Evolutionary conservation across 192 early-diverging fungal species (phyloP).

Genomic region (Glomus cerebriforme): DNA sequence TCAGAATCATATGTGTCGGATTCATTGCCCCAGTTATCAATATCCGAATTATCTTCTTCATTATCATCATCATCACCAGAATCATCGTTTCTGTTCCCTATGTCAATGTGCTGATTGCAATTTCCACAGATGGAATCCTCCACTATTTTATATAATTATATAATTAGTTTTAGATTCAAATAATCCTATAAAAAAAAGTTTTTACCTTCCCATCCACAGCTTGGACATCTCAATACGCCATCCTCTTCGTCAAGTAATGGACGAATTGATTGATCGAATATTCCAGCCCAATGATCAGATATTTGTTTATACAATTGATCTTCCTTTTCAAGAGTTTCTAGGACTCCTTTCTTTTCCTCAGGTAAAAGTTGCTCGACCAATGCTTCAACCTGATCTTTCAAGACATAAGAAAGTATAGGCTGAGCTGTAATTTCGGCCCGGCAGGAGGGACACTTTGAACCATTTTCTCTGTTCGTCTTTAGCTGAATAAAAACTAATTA

Average conservation of each 20-base stretch:
- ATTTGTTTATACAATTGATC: conserved; percentile 29
- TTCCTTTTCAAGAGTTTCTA: conserved; percentile 29
- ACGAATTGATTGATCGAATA: not conserved
- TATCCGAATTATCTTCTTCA: not conserved
- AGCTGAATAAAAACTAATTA: not conserved
- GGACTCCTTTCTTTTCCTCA: conserved; percentile 19
- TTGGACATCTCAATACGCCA: not conserved
- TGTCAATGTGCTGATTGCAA: not conserved
- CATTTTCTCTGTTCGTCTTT: not conserved
- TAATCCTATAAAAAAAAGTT: not conserved
- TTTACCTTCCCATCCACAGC: not conserved
- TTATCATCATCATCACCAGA: not conserved
- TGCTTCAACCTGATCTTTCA: conserved; percentile 42
- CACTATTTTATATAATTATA: not conserved
- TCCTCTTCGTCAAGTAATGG: not conserved
- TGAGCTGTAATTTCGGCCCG: conserved; percentile 37
- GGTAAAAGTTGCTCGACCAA: conserved; percentile 32
- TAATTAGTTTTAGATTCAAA: not conserved
- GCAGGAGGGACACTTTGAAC: conserved; percentile 39
- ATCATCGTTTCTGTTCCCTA: not conserved
- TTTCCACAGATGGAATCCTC: not conserved
- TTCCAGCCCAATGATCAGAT: not conserved
- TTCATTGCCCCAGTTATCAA: too few species aligned
- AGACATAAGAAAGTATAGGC: conserved; percentile 39
- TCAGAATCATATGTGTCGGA: not conserved